phyloP scores from a whole-genome alignment of 139 green algal genomes.

The Edaphochlamys debaryana region DNA sequence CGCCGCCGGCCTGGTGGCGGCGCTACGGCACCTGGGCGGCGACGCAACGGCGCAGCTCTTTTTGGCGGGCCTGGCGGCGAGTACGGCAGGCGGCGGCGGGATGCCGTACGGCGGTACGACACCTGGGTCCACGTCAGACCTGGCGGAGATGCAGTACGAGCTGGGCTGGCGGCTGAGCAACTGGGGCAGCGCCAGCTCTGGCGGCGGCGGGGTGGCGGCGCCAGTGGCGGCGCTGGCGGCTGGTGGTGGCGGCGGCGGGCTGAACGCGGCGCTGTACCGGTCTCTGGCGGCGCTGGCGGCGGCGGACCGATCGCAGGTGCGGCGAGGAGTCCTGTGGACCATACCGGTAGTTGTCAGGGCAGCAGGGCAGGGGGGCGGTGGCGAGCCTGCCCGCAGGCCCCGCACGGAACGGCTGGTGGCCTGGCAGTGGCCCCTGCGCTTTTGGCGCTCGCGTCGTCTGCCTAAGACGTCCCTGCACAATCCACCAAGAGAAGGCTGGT shows the following conservation, averaged over 20 bases:
- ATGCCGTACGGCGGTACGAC: no score
- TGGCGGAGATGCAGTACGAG: constrained; percentile 46
- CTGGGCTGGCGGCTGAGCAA: constrained; percentile 39
- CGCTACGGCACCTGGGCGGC: constrained; percentile 31
- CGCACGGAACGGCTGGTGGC: no score
- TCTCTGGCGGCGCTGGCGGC: constrained; percentile 23
- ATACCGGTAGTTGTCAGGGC: no score
- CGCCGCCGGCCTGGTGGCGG: constrained; percentile 16
- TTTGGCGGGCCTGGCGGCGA: constrained; percentile 2
- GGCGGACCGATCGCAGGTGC: constrained; percentile 35
- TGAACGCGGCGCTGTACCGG: constrained; percentile 27
- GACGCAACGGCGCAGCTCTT: constrained; percentile 14
- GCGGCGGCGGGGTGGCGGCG: no score
- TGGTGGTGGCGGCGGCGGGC: background rate
- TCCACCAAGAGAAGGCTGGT: no score
- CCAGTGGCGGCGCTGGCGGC: background rate
- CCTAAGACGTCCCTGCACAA: no score
- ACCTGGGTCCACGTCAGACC: no score
- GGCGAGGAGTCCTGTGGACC: no score
- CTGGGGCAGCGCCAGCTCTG: constrained; percentile 8
- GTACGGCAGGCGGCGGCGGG: background rate
- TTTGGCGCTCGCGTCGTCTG: no score
- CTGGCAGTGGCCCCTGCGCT: no score
- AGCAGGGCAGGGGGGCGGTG: no score
- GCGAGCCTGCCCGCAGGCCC: no score